Base-by-base conservation (phyloP, 345 rosid genomes). In the Moricandia arvensis region DNA sequence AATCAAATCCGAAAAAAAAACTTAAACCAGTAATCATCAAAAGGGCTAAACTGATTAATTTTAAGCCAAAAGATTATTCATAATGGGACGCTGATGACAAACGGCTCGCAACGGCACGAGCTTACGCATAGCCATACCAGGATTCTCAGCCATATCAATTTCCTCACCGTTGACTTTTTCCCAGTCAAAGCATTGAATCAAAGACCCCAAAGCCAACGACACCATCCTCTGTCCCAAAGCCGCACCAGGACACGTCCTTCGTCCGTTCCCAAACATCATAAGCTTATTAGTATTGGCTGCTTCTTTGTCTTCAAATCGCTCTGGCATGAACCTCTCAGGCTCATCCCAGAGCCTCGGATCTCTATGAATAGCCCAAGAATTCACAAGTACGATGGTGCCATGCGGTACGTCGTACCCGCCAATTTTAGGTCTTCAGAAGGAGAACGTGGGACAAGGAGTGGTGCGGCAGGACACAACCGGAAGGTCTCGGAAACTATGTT, bases 321-420 rank as follows among this genome's bases (percentile, higher is more conserved):
- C 90, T 0, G 92, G 93, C 72, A 51, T 76, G 24, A 89, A 89
- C 21, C 59, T 75, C 6, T 45, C 68, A 0, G 84, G 83, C 49
- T 87, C 82, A 0, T 87, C 81, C 91, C 91, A 87, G 0, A 76
- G 0, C 8, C 6, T 34, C 0, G 89, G 85, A 55, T 90, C 91
- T 66, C 88, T 76, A 2, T 87, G 93, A 9, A 90, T 84, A 33
- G 87, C 82, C 91, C 90, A 90, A 3, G 81, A 70, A 54, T 88
- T 88, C 8, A 82, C 82, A n/a, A 87, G 43, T 3, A 90, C 71
- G 2, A 79, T 83, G n/a, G 90, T 81, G 65, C 76, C 81, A 13
- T 74, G 70, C 5, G 88, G 85, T 2, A 88, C 45, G 4, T 82
- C 61, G 31, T 82, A 87, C 9, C 84, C 90, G 0, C 83, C 85